phyloP scores from a whole-genome alignment of 805 yeast species.

The Saccharomycopsis oosterbeekiorum region DNA sequence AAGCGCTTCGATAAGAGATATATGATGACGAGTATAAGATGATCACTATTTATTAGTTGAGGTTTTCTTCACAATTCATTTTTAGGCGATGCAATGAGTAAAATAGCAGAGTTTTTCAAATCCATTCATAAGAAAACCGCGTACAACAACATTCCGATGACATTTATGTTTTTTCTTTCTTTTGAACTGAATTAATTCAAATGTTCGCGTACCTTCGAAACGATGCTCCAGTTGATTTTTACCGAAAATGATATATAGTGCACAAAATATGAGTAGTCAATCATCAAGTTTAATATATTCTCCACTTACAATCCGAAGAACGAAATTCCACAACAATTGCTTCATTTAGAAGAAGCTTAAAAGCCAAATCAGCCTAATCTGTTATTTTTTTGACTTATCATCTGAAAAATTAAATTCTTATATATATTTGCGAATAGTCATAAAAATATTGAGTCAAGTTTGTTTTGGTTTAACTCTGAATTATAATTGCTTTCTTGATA shows the following conservation, averaged over 20 bases:
- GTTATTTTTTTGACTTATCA: not conserved
- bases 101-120: not conserved
- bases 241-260: not conserved
- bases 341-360: not conserved
- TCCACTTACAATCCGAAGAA: not conserved
- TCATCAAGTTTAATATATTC: not conserved
- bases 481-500: too few relatives aligned
- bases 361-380: not conserved
- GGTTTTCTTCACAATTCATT: not conserved
- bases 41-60: not conserved
- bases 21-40: not conserved
- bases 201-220: not conserved
- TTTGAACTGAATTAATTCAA: not conserved
- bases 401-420: not conserved
- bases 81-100: not conserved
- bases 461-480: too few relatives aligned
- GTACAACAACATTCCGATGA: not conserved
- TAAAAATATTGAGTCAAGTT: too few relatives aligned
- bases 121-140: not conserved
- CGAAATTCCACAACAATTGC: not conserved
- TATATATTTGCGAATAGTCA: too few relatives aligned
- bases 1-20: not conserved
- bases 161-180: not conserved
- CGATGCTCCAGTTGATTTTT: not conserved
- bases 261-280: not conserved